Evolutionary conservation across 2,329 filamentous ascomycete species (phyloP), one percentile per base, ranked within the genome.

Genomic region (Talaromyces funiculosus): DNA sequence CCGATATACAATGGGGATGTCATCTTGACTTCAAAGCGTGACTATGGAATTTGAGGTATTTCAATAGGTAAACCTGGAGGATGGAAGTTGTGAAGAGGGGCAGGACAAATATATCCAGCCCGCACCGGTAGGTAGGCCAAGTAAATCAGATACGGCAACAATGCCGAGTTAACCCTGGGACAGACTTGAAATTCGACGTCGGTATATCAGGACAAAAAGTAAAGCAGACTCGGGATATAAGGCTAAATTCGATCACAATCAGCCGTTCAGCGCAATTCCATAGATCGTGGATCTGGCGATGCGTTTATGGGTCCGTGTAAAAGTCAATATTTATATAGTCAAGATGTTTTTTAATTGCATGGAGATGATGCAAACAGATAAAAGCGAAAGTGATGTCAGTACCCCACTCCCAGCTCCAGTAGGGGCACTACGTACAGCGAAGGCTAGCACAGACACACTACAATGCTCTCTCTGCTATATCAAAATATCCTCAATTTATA

Each of bases 1-100:
- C 94, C 94, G 70, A 96, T 82, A 72, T 96, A 96, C 63, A 96
- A 80, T 18, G 89, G 87, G 22, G 33, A 43, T 7, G 54, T 47
- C 60, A 62, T 62, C 8, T 26, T 54, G 51, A 18, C 22, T 29
- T n/a, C n/a, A n/a, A n/a, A n/a, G n/a, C n/a, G 31, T 14, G 5
- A 1, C 9, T 8, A 29, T 47, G 10, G 18, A 2, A 12, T n/a
- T n/a, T n/a, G n/a, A n/a, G n/a, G n/a, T n/a, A n/a, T n/a, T n/a
- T n/a, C n/a, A n/a, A n/a, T n/a, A n/a, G n/a, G n/a, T n/a, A n/a
- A n/a, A n/a, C n/a, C n/a, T n/a, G n/a, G n/a, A n/a, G n/a, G 3
- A 20, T 35, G 29, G 3, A 14, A 51, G 3, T 53, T 49, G 7
- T 33, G 12, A 29, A 16, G 45, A 49, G 45, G 45, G 45, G 45